These are phyloP conservation scores for Fomitopsis schrenkii DNA, from an alignment of 1,284 basidiomycete species.

Conservation along the genomic window DNA sequence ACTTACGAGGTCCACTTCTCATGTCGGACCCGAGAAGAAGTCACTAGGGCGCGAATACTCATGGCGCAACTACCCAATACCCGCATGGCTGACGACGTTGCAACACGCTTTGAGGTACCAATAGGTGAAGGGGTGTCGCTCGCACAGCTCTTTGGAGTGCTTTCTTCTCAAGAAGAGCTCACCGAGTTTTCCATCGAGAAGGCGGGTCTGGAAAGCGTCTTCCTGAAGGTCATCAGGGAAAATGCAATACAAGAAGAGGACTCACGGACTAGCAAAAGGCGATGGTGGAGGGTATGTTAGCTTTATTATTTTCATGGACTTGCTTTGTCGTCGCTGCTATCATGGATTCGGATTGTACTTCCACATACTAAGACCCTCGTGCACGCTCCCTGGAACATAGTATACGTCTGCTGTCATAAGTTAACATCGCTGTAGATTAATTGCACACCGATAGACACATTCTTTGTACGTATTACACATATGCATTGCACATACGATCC, in stretches of 20 bases:
- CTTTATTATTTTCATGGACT: background rate
- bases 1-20: slow-evolving; percentile 79
- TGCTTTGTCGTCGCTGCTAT: background rate
- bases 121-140: slow-evolving; percentile 42
- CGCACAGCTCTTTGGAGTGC: slow-evolving; percentile 52
- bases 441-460: background rate
- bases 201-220: slow-evolving; percentile 66
- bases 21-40: slow-evolving; percentile 58
- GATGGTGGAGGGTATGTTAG: slow-evolving; percentile 24
- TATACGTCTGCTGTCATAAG: background rate
- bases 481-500: background rate
- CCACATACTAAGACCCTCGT: background rate
- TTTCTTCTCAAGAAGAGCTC: slow-evolving; percentile 49
- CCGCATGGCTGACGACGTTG: slow-evolving; percentile 71
- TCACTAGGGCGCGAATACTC: slow-evolving; percentile 48
- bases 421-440: background rate
- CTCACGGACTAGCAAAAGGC: slow-evolving; percentile 16
- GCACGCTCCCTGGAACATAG: background rate
- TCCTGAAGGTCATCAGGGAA: slow-evolving; percentile 68
- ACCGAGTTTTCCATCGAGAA: slow-evolving; percentile 67
- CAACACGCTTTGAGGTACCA: slow-evolving; percentile 75
- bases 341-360: background rate
- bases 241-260: slow-evolving; percentile 61
- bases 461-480: background rate
- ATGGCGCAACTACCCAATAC: slow-evolving; percentile 63